Percentiles rank a stretch among this genome's conserved stretches.
These are phyloP conservation scores for Triticum aestivum DNA, from an alignment of 176 grass and related monocot species.

Conservation along the genomic window IWGSC_CS_RefSeq_v2.1 NC_057798.1:700110759-700111258, in stretches of 20 bases:
- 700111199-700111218: slow-evolving; percentile 19
- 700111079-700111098: slow-evolving; percentile 23
- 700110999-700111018: background rate
- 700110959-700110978: slow-evolving; percentile 18
- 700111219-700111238: slow-evolving; percentile 8
- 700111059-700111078: slow-evolving; percentile 14
- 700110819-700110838: background rate
- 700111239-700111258: slow-evolving; percentile 4
- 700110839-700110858: background rate
- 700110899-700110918: slow-evolving; percentile 10
- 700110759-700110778: background rate
- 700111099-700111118: slow-evolving; percentile 1
- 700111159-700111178: no score
- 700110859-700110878: background rate
- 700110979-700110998: slow-evolving; percentile 7
- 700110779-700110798: background rate
- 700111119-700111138: background rate
- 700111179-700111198: no score
- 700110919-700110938: slow-evolving; percentile 20
- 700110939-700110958: background rate
- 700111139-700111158: background rate
- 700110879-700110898: background rate
- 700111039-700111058: background rate
- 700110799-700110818: background rate
- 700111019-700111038: background rate